These are phyloP conservation scores for Ramalina intermedia DNA, from an alignment of 495 filamentous ascomycete genomes.

Conservation along the genomic window DNA sequence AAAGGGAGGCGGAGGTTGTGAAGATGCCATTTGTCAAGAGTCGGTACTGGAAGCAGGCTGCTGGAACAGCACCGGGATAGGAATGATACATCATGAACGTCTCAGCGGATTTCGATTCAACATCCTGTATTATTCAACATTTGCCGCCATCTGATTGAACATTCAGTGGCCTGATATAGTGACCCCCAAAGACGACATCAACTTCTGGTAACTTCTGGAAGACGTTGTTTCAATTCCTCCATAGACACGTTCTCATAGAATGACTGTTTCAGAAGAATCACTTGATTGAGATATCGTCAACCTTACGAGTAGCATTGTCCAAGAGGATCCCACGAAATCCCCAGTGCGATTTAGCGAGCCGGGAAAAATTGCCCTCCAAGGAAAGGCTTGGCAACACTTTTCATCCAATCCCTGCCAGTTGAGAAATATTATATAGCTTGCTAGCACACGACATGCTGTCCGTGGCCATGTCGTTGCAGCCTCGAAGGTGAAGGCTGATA, in stretches of 20 bases:
- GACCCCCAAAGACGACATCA: too few species aligned
- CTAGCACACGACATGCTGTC: not conserved
- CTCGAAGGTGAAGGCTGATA: not conserved
- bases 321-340: too few species aligned
- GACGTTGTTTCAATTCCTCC: too few species aligned
- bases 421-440: not conserved
- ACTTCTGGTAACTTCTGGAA: too few species aligned
- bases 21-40: constrained; percentile 91
- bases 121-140: not conserved
- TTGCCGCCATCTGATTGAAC: too few species aligned
- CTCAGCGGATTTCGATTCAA: not conserved
- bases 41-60: constrained; percentile 37
- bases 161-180: too few species aligned
- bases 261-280: not conserved
- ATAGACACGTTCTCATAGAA: not conserved
- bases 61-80: constrained; percentile 11
- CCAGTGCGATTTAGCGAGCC: not conserved
- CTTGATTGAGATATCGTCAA: not conserved
- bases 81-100: not conserved
- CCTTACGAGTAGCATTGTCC: not conserved
- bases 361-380: not conserved
- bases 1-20: constrained; percentile 60
- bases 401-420: not conserved
- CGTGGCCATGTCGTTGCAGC: not conserved
- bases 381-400: not conserved